Evolutionary conservation across 2,329 filamentous ascomycete species (phyloP).

Genomic region (Calonectria crousiana): DNA sequence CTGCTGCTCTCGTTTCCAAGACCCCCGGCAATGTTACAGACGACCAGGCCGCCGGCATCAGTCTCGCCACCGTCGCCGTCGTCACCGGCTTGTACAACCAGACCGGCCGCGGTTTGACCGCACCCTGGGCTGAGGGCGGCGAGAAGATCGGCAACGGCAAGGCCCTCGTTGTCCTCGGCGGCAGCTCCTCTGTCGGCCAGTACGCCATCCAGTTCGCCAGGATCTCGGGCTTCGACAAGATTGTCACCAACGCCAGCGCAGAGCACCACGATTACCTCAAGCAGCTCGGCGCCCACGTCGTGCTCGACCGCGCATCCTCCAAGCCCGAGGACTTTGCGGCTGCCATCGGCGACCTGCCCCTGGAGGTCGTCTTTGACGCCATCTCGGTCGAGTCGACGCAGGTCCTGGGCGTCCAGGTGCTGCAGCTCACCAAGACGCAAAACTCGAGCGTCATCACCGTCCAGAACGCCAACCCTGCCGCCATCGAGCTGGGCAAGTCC

Average conservation of each 20-base stretch:
- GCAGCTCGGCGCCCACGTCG: neutral
- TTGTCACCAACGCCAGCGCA: neutral
- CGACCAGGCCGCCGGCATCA: slow-evolving; percentile 41
- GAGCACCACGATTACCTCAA: neutral
- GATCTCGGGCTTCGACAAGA: neutral
- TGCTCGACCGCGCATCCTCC: neutral
- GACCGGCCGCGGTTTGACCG: neutral
- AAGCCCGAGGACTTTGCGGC: neutral
- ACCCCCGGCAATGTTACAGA: slow-evolving; percentile 46
- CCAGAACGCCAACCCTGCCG: neutral
- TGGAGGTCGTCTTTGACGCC: neutral
- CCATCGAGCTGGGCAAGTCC: neutral
- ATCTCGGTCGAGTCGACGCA: neutral
- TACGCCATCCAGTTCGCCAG: neutral
- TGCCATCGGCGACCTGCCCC: neutral
- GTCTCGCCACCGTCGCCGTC: neutral
- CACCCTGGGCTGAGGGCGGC: neutral
- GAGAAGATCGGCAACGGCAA: neutral
- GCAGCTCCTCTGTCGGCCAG: slow-evolving; percentile 3
- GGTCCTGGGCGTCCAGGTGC: neutral
- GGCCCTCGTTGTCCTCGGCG: neutral
- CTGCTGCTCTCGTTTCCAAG: slow-evolving; percentile 47
- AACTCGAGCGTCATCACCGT: neutral
- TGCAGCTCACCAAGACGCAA: neutral
- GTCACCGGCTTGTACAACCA: neutral